phyloP scores from a whole-genome alignment of 2,329 filamentous ascomycete genomes.

The Sphaerulina populicola region DNA sequence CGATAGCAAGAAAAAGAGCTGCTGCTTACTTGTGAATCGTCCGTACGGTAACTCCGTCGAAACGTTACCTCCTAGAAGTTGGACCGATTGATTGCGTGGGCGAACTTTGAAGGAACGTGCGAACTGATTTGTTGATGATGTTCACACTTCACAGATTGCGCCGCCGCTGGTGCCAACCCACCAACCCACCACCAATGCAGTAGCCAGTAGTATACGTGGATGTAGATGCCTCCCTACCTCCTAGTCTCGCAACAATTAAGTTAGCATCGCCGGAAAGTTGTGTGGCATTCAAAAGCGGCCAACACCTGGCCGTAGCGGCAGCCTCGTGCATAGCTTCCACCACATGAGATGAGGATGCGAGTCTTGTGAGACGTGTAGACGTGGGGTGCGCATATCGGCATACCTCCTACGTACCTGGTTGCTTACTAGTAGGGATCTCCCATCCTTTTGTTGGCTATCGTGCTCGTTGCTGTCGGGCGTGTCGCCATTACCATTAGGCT shows the following conservation, averaged over 20 bases:
- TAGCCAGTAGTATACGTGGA: no score
- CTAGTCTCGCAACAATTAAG: no score
- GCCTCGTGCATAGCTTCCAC: not conserved
- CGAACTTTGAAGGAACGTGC: not conserved
- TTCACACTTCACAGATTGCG: not conserved
- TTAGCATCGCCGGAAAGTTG: not conserved
- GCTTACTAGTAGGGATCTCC: conserved; percentile 7
- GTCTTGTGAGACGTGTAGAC: not conserved
- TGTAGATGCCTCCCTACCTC: no score
- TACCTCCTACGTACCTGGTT: conserved; percentile 1
- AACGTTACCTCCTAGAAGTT: no score
- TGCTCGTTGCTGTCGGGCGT: conserved; percentile 2
- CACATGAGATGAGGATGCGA: conserved; percentile 3
- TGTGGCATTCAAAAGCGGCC: conserved; percentile 2
- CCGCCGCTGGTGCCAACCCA: not conserved
- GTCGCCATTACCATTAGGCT: no score
- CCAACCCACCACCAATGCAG: no score
- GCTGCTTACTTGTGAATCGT: not conserved
- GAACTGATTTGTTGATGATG: not conserved
- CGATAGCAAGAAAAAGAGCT: not conserved
- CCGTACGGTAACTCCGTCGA: not conserved
- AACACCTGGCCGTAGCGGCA: not conserved
- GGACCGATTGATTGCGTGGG: no score
- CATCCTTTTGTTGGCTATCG: conserved; percentile 5
- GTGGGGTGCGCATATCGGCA: not conserved